phyloP scores from a whole-genome alignment of 2,329 filamentous ascomycete species.

The Lachnellula cervina region DNA sequence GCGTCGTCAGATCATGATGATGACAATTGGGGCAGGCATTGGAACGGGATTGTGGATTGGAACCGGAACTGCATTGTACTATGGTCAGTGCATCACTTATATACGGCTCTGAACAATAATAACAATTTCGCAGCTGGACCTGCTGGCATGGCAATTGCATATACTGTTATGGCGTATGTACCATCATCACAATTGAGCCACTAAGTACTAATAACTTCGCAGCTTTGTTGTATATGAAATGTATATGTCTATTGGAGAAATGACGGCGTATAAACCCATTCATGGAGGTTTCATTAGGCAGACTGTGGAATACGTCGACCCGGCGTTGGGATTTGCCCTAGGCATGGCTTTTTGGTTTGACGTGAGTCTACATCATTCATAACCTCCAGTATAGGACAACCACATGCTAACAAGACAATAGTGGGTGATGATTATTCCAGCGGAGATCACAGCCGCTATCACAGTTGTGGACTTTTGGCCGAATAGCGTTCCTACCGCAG shows the following conservation, averaged over 20 bases:
- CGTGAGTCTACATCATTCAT: too few species aligned
- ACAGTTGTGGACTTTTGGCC: constrained; percentile 51
- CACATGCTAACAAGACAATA: too few species aligned
- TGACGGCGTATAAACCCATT: constrained; percentile 55
- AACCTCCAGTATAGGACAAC: too few species aligned
- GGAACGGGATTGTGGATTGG: constrained; percentile 35
- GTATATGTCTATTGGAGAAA: constrained; percentile 51
- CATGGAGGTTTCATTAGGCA: constrained; percentile 60
- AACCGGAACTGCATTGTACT: constrained; percentile 32
- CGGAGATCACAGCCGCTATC: constrained; percentile 50
- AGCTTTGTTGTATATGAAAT: constrained; percentile 36
- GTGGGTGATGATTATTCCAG: constrained; percentile 45
- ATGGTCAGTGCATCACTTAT: not conserved
- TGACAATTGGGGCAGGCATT: constrained; percentile 35
- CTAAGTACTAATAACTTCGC: not conserved
- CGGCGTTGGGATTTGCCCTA: constrained; percentile 47
- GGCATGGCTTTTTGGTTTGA: constrained; percentile 44
- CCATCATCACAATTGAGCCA: not conserved
- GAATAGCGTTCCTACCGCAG: constrained; percentile 42
- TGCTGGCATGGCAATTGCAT: constrained; percentile 6
- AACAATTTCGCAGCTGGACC: constrained; percentile 2
- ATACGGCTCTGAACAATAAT: not conserved
- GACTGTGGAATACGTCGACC: constrained; percentile 54
- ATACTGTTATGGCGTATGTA: constrained; percentile 7
- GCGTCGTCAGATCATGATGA: constrained; percentile 35